Percentiles rank a stretch among this genome's conserved stretches.
Evolutionary conservation across 306 rosid genomes (phyloP).

Genomic region (Bauhinia variegata): DNA sequence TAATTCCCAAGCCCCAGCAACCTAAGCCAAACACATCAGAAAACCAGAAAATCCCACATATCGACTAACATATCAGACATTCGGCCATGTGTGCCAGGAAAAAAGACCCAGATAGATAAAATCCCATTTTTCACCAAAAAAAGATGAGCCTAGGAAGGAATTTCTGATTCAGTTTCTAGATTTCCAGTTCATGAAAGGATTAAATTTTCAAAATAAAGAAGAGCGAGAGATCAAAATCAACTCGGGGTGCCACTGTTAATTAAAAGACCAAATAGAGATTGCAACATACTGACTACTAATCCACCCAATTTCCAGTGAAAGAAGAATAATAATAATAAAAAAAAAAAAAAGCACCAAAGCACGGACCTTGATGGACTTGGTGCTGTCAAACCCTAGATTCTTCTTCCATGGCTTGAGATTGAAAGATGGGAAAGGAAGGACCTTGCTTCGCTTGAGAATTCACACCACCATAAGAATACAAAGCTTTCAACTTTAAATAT

Average conservation of each 20-base stretch:
- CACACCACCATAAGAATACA: constrained; percentile 65
- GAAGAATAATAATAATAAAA: not conserved
- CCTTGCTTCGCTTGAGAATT: constrained; percentile 71
- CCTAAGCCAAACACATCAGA: constrained; percentile 39
- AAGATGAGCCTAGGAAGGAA: constrained; percentile 35
- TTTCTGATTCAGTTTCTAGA: constrained; percentile 34
- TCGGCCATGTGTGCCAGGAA: constrained; percentile 40
- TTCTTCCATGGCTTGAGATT: constrained; percentile 60
- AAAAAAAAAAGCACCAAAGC: constrained; percentile 48
- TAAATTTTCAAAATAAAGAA: constrained; percentile 30
- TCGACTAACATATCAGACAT: constrained; percentile 42
- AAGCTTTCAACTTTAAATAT: constrained; percentile 59
- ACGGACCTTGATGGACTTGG: constrained; percentile 66
- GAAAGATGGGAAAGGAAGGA: constrained; percentile 76
- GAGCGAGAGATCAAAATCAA: constrained; percentile 45
- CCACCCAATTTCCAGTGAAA: constrained; percentile 36
- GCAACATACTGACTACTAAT: constrained; percentile 26
- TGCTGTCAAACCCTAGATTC: constrained; percentile 89
- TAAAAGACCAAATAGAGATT: constrained; percentile 18
- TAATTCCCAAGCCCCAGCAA: constrained; percentile 39
- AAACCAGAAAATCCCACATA: constrained; percentile 28
- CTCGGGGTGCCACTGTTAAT: constrained; percentile 31
- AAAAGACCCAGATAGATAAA: constrained; percentile 43
- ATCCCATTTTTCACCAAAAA: constrained; percentile 54
- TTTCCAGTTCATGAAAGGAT: constrained; percentile 24